Conservation (phyloP, 495 filamentous ascomycete genomes). For the Penicillium coprophilum region DNA sequence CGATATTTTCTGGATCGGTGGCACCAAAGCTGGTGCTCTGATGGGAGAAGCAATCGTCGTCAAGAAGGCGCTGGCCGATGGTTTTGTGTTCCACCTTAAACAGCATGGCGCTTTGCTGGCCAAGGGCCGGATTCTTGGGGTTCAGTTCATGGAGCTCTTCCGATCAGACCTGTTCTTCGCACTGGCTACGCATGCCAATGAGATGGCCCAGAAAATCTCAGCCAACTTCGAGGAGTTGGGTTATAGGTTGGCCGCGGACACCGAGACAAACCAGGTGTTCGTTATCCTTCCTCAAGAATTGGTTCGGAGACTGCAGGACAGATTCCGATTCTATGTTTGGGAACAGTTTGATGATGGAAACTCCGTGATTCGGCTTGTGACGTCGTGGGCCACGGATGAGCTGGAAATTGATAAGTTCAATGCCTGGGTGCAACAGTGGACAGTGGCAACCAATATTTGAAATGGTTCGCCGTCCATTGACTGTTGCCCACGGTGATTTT, state of each 20-base stretch:
- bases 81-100: constrained; percentile 46
- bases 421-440: constrained; percentile 34
- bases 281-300: constrained; percentile 26
- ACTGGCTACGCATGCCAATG: constrained; percentile 41
- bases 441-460: constrained; percentile 13
- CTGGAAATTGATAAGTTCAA: constrained; percentile 36
- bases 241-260: constrained; percentile 32
- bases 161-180: constrained; percentile 39
- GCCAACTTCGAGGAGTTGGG: constrained; percentile 31
- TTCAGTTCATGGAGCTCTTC: constrained; percentile 48
- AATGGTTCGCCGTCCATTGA: constrained; percentile 7
- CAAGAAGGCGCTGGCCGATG: constrained; percentile 35
- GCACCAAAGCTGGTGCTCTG: constrained; percentile 45
- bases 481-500: neutral
- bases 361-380: constrained; percentile 35
- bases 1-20: constrained; percentile 50
- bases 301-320: constrained; percentile 27
- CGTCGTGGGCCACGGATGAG: constrained; percentile 42
- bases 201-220: constrained; percentile 40
- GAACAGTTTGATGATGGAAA: constrained; percentile 29
- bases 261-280: constrained; percentile 43
- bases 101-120: constrained; percentile 46
- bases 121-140: constrained; percentile 43
- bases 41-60: constrained; percentile 48
- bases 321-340: constrained; percentile 39